Base-by-base conservation (phyloP, 768 basidiomycete species). In the Glaciozyma martinii region DNA sequence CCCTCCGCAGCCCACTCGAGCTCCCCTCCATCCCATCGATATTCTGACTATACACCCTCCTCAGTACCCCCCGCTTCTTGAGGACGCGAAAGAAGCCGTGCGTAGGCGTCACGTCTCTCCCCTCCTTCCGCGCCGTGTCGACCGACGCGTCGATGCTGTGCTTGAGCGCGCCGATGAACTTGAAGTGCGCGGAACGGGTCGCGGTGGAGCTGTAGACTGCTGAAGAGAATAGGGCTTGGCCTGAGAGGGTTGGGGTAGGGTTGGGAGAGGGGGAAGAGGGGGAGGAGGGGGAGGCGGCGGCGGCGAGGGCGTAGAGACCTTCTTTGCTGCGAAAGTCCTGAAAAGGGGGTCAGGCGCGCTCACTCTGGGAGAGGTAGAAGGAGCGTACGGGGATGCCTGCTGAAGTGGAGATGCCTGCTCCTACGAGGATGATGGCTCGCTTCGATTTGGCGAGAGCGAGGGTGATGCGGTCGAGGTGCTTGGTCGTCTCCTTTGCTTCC, bases 1-100 rank as follows among this genome's bases (percentile, higher is more conserved):
- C 80, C 1, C 93, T 19, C 19, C 46, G 16, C n/a, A 19, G 19
- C 19, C 46, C 21, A 19, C 46, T 93, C 0, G 83, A 84, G 59
- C 81, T 80, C 71, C 85, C 86, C 74, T 99, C 95, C 18, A 99
- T 78, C 18, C 91, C 94, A 77, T 99, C 95, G 54, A 99, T 93
- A 75, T 99, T 99, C 78, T 99, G 95, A 0, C 95, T 97, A 76
- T 97, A 99, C 18, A 86, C 88, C 64, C 95, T 83, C 29, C 94
- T 75, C 15, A 99, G 78, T 76, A 87, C 92, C 57, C 86, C 86
- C 76, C 89, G 92, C 23, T 81, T 76, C 69, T 95, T 88, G 1
- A 98, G 82, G 5, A 83, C 84, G 72, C 86, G 85, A 64, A 99
- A 84, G 76, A 99, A 94, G 60, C 80, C 81, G 75, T 99, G 94